Evolutionary conservation across 2,329 filamentous ascomycete species (phyloP).

Genomic region (Aulographum hederae): DNA sequence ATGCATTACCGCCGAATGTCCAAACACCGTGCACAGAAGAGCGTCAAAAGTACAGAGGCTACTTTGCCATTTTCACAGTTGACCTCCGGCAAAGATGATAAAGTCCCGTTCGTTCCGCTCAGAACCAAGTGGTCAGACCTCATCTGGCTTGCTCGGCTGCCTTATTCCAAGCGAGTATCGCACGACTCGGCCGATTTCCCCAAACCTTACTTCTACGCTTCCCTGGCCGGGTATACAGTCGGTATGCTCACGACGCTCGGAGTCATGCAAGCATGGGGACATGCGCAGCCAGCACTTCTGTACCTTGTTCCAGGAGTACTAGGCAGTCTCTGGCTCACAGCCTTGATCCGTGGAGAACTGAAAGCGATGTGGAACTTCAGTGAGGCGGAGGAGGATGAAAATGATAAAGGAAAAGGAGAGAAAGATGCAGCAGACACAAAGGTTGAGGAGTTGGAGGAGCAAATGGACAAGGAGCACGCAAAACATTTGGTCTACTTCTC

Average conservation of each 20-base stretch:
- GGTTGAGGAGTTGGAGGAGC: conserved; percentile 2
- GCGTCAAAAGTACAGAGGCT: conserved; percentile 12
- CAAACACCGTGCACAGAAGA: conserved; percentile 30
- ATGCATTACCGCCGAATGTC: conserved; percentile 62
- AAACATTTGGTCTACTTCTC: conserved; percentile 3
- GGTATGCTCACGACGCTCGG: conserved; percentile 62
- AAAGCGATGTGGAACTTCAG: conserved; percentile 64
- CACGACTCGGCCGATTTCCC: conserved; percentile 37
- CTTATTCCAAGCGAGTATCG: conserved; percentile 8
- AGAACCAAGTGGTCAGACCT: conserved; percentile 67
- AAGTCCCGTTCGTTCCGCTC: conserved; percentile 21
- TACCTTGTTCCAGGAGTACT: conserved; percentile 85
- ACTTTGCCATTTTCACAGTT: too few species aligned
- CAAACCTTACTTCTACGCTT: conserved; percentile 73
- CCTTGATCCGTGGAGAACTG: conserved; percentile 50
- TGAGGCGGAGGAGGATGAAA: conserved; percentile 38
- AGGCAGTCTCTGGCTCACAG: conserved; percentile 56
- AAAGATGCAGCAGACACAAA: neutral
- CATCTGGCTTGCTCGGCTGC: conserved; percentile 41
- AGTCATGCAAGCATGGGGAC: conserved; percentile 60
- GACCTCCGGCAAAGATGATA: conserved; percentile 20
- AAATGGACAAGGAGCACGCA: neutral
- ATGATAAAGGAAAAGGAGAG: conserved; percentile 1
- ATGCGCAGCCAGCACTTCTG: conserved; percentile 75
- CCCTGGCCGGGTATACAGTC: conserved; percentile 55